Evolutionary conservation across 2,329 filamentous ascomycete genomes (phyloP).

Genomic region (Arthroderma uncinatum): DNA sequence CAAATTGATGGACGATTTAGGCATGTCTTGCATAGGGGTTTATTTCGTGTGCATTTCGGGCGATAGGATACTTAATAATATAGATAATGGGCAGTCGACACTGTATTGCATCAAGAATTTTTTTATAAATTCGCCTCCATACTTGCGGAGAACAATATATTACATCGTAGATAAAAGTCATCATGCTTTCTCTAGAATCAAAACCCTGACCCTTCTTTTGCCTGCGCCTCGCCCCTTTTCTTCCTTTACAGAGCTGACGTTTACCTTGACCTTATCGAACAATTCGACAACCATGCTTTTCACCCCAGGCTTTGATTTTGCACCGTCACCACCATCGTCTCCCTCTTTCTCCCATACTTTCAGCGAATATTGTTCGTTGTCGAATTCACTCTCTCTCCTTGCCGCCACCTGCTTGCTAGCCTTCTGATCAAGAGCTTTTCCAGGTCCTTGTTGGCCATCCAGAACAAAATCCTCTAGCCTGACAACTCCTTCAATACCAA

Average conservation of each 20-base stretch:
- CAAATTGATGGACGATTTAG: background rate
- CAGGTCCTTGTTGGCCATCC: conserved; percentile 17
- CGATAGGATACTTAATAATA: background rate
- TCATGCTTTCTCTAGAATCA: conserved; percentile 27
- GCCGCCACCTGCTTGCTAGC: conserved; percentile 10
- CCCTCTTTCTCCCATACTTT: conserved; percentile 47
- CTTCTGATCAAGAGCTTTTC: background rate
- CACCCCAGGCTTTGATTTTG: conserved; percentile 26
- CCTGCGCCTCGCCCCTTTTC: conserved; percentile 63
- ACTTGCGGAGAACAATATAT: background rate
- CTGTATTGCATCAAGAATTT: background rate
- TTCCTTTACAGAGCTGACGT: conserved; percentile 86
- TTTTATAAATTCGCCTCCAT: too few relatives aligned
- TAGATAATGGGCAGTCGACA: background rate
- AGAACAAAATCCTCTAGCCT: conserved; percentile 71
- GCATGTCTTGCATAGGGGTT: background rate
- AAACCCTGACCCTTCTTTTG: conserved; percentile 57
- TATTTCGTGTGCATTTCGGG: background rate
- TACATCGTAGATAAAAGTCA: background rate
- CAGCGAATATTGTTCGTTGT: conserved; percentile 75
- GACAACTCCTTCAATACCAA: conserved; percentile 89
- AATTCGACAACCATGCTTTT: conserved; percentile 54
- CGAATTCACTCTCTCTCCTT: conserved; percentile 63
- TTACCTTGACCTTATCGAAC: conserved; percentile 83
- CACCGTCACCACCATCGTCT: conserved; percentile 37